phyloP scores from a whole-genome alignment of 371 early-diverging fungal genomes.

The Batkoa obscura region DNA sequence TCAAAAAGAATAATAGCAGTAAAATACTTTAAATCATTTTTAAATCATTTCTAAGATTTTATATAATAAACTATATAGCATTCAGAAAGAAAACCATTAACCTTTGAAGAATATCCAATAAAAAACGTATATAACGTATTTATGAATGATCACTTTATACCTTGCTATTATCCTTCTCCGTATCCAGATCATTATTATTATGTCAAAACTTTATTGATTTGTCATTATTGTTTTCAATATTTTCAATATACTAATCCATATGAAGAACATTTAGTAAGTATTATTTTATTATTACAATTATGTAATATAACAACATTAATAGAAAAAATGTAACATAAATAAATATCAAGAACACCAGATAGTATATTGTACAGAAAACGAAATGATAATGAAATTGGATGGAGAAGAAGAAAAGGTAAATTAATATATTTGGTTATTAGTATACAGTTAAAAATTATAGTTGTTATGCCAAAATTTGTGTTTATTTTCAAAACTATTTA shows the following conservation, averaged over 20 bases:
- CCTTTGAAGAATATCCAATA: too few relatives aligned
- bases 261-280: not conserved
- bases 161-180: not conserved
- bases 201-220: not conserved
- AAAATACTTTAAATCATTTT: too few relatives aligned
- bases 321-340: not conserved
- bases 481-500: constrained; percentile 92
- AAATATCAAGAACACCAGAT: not conserved
- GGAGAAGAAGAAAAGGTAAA: not conserved
- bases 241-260: not conserved
- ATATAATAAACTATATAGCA: too few relatives aligned
- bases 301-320: not conserved
- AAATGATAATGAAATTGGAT: not conserved
- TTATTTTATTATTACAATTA: not conserved
- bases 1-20: too few relatives aligned
- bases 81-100: too few relatives aligned
- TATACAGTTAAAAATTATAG: constrained; percentile 9
- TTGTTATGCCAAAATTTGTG: constrained; percentile 97
- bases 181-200: not conserved
- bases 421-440: not conserved
- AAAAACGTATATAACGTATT: too few relatives aligned
- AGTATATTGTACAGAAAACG: too few relatives aligned
- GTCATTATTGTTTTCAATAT: not conserved
- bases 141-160: too few relatives aligned
- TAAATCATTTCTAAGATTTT: too few relatives aligned